Conservation (phyloP, 495 filamentous ascomycete genomes). For the Penicillium macrosclerotiorum region DNA sequence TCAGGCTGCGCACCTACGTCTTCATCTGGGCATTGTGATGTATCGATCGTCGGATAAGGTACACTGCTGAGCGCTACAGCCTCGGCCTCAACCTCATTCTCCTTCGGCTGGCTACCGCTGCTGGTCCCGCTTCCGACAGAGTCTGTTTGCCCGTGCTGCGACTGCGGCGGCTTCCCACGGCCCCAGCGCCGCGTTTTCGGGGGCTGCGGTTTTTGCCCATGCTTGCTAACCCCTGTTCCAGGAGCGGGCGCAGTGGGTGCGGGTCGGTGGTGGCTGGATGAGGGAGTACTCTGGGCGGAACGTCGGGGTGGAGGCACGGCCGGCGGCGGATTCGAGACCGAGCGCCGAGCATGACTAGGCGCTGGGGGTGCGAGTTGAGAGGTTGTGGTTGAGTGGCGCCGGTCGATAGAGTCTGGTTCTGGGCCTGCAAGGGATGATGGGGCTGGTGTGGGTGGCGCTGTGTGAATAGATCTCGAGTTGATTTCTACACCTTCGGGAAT, state of each 20-base stretch:
- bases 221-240: slow-evolving; percentile 13
- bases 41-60: too few relatives aligned
- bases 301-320: slow-evolving; percentile 42
- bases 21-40: background rate
- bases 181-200: slow-evolving; percentile 41
- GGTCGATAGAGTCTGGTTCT: slow-evolving; percentile 9
- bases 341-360: slow-evolving; percentile 28
- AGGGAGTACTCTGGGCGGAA: slow-evolving; percentile 23
- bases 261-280: slow-evolving; percentile 28
- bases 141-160: slow-evolving; percentile 19
- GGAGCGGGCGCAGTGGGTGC: slow-evolving; percentile 1
- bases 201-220: slow-evolving; percentile 35
- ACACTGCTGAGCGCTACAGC: slow-evolving; percentile 10
- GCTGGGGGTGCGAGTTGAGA: slow-evolving; percentile 27
- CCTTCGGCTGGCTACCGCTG: slow-evolving; percentile 17
- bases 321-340: slow-evolving; percentile 40
- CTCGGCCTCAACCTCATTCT: slow-evolving; percentile 11
- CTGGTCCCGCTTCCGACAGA: slow-evolving; percentile 20
- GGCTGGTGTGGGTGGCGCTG: slow-evolving; percentile 12
- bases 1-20: slow-evolving; percentile 8
- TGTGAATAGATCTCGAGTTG: slow-evolving; percentile 20
- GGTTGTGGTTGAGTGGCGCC: slow-evolving; percentile 28
- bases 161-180: slow-evolving; percentile 25
- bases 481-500: slow-evolving; percentile 30
- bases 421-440: background rate